Base-by-base conservation (phyloP, 1,284 basidiomycete species). In the Mycena sp. region DNA sequence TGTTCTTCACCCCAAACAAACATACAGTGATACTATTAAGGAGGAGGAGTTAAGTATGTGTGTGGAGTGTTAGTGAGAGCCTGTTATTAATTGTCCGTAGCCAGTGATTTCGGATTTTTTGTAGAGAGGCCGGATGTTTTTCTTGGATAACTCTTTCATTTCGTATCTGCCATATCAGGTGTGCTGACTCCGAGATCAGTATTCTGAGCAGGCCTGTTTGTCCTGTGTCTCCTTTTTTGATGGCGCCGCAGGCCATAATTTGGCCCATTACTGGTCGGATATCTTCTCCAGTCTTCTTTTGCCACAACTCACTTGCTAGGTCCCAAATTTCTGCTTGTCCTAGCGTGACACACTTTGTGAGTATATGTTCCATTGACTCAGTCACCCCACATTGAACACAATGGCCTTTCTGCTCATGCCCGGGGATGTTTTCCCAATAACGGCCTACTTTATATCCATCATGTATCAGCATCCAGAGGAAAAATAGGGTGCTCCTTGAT, bases 381-480 rank as follows among this genome's bases (percentile, higher is more conserved):
- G 41, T 37, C 1, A 25, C 43, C 0, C 53, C 51, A 46, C 78
- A 80, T 0, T 53, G n/a, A 2, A 35, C 29, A 63, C 79, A 80
- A 4, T 17, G 28, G 4, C 57, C 71, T 48, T 72, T 37, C 1
- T 71, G 58, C 49, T 74, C 68, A 21, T 66, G 68, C 1, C 58
- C 64, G 0, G 71, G 61, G 16, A 75, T 72, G 0, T 69, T 65
- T 2, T 43, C 19, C 78, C 78, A 80, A 63, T 73, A 73, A 0
- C 44, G 30, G 0, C 80, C 78, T 0, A 73, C 49, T 51, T 67
- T 71, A 32, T 74, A 72, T 0, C 72, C 72, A 26, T 74, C 68
- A 52, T 80, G 78, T 14, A 74, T 72, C 0, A 64, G 14, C 49
- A 66, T 74, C 76, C 76, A 80, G 10, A 80, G 46, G 66, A 76